Base-by-base conservation (phyloP, 2,329 filamentous ascomycete genomes). In the Incumbomyces lentus region DNA sequence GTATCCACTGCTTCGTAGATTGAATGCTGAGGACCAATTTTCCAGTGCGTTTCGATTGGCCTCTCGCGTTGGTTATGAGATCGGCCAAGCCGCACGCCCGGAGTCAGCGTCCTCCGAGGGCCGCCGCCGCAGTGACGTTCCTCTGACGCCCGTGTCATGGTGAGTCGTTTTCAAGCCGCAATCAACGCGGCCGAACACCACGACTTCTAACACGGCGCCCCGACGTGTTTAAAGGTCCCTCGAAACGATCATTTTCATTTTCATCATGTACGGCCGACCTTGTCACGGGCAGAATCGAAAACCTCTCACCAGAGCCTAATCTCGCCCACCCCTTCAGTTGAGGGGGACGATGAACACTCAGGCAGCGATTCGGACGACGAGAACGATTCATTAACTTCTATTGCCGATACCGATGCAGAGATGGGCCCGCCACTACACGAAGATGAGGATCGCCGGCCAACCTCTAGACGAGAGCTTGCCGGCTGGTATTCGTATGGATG, bases 401-500 rank as follows among this genome's bases (percentile, higher is more conserved):
- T n/a, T 35, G 16, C 33, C 13, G 33, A 35, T 6, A 60, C 52
- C 63, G 62, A 52, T 47, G 55, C 31, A 38, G 50, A 46, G 48
- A 53, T 33, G 42, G 47, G 54, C 53, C 51, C 52, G 54, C 53
- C 52, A 64, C 64, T 48, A 48, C 95, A 93, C 63, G 73, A 74
- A 2, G 87, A 85, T 51, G 87, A 96, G 63, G 92, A 98, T 65
- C 85, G 81, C 18, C 76, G 90, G n/a, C 78, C 84, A 46, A 96
- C 92, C 8, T 95, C 86, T 64, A 70, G 69, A 57, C 90, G 84
- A 65, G 92, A 98, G 74, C 76, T 96, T 50, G 73, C 81, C 33
- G 92, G 90, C 57, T 98, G 93, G 86, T 98, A 96, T 67, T 83
- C 84, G 63, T 96, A 96, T 70, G 85, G 85, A 35, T 96, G 94